phyloP scores from a whole-genome alignment of 1,139 yeast species.

The Debaryomyces robertsiae region DNA sequence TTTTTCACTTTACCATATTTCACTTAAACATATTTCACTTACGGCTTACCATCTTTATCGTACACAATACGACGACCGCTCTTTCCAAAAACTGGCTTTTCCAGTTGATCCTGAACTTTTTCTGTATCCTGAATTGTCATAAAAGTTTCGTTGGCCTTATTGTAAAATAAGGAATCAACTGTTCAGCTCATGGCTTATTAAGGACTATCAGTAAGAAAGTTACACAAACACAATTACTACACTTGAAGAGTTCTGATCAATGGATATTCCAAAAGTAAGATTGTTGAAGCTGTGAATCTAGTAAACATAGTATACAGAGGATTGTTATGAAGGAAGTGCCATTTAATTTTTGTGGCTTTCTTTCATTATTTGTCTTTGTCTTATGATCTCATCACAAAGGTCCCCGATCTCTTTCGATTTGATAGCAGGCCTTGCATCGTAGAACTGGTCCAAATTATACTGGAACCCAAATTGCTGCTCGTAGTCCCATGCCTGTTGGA shows the following conservation, averaged over 20 bases:
- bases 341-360: constrained; percentile 6
- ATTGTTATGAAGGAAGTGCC: no score
- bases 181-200: neutral
- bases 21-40: no score
- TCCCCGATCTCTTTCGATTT: constrained; percentile 71
- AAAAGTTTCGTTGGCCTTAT: neutral
- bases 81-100: constrained; percentile 50
- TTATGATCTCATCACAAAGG: constrained; percentile 69
- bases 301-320: no score
- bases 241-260: constrained; percentile 1
- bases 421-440: constrained; percentile 61
- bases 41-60: constrained; percentile 92
- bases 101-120: neutral
- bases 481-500: constrained; percentile 88
- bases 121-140: constrained; percentile 4
- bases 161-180: neutral
- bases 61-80: constrained; percentile 72
- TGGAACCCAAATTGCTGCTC: constrained; percentile 64
- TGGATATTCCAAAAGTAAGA: no score
- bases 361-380: constrained; percentile 56
- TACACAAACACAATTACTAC: constrained; percentile 3
- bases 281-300: no score
- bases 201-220: neutral
- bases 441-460: constrained; percentile 69
- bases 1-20: no score